Base-by-base conservation (phyloP, 257 asterid genomes). In the Solanum okadae region DNA sequence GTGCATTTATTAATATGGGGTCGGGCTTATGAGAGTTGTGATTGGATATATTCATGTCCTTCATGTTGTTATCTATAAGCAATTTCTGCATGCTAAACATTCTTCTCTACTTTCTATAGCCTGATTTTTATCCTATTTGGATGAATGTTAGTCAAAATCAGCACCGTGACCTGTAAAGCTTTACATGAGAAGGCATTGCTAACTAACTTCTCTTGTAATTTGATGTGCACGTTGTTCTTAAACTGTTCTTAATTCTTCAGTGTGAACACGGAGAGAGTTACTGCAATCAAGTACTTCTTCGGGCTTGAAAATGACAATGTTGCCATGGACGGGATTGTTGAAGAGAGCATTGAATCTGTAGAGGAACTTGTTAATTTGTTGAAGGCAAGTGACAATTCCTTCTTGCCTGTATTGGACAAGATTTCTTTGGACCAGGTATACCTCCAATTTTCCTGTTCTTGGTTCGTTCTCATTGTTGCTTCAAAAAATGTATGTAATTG, bases 251-350 rank as follows among this genome's bases (percentile, higher is more conserved):
- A 91, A 42, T 87, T 92, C 87, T 86, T 87, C 92, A 96, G 99
- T 75, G 83, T 94, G 90, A 92, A 91, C 90, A 37, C 63, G 89
- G 98, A 94, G 92, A 93, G 93, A 87, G 84, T 93, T 92, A 89
- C 93, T 90, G 98, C 93, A 22, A 89, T 95, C 90, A 96, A 94
- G 93, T 89, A 87, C 86, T 90, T 96, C 71, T 96, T 95, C 38
- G 98, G 99, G 87, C 82, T 91, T 70, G 89, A 86, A 88, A 81
- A 90, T 59, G 94, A 90, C 35, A 89, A 31, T 37, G 68, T 88
- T 52, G 86, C 90, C 72, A 65, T 61, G 23, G 95, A 91, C 82
- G 90, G 56, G 78, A 89, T 93, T 87, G 77, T 88, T 88, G 96
- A 90, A 52, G 97, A 92, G 86, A 91, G 93, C 94, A 87, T 91